Base-by-base conservation (phyloP, 2,329 filamentous ascomycete genomes). In the Paraconiothyrium sp. region DNA sequence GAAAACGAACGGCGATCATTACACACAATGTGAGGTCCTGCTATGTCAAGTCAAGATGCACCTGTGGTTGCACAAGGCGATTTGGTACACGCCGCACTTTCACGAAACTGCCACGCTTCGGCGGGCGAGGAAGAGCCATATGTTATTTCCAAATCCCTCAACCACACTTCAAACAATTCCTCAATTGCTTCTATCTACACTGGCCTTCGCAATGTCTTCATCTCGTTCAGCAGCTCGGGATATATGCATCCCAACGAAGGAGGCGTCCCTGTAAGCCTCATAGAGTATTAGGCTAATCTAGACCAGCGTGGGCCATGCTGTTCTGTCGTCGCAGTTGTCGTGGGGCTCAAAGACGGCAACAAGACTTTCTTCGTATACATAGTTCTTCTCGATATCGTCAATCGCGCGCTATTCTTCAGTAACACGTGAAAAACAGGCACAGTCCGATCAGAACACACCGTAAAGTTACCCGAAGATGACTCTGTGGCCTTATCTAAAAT, bases 391-490 rank as follows among this genome's bases (percentile, higher is more conserved):
- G 20, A 20, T 20, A 16, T 55, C 7, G 30, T 22, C 39, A 8
- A 34, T 6, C 54, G 44, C 24, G 35, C 44, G 4, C 46, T 44
- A 37, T 58, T 58, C 47, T 58, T 58, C 37, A 22, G 22, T 4
- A 24, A 13, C 22, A 1, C 14, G 32, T 13, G 47, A 37, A 9
- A 32, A 43, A 14, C 52, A 37, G 56, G 30, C 14, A 14, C 34
- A 58, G 22, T 52, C 56, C 6, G 35, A 44, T 11, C 22, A 37
- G 13, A 3, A 22, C 10, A 22, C 10, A 48, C 24, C 6, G 56
- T 58, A 1, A 14, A 44, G 6, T 47, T 58, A 10, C 56, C 56
- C n/a, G 56, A 58, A 32, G 56, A 58, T 20, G 35, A 58, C n/a
- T 47, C 56, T 11, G 35, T 6, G 9, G 24, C n/a, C 20, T 58